These are phyloP conservation scores for Tephrocybe sp. DNA, from an alignment of 768 basidiomycete species.

Conservation along the genomic window DNA sequence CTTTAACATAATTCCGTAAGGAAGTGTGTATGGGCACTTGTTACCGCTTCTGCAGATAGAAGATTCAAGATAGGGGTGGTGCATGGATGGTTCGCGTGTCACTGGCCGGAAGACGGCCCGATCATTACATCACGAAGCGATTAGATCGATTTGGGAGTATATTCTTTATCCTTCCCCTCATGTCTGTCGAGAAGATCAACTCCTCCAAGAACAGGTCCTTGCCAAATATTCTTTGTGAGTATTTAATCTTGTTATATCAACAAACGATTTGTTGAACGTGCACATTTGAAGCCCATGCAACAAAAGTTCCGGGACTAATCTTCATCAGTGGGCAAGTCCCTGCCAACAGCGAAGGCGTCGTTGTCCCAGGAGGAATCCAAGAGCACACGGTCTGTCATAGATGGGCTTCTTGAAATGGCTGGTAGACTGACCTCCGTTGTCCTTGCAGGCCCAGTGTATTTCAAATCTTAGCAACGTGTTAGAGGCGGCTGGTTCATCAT, in stretches of 20 bases:
- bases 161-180: constrained; percentile 18
- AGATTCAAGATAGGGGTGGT: background rate
- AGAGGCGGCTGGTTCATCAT: constrained; percentile 53
- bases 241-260: background rate
- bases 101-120: constrained; percentile 1
- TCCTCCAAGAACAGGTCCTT: constrained; percentile 42
- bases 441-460: constrained; percentile 53
- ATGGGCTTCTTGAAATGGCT: background rate
- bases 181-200: constrained; percentile 58
- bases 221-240: constrained; percentile 51
- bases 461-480: constrained; percentile 55
- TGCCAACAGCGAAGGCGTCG: constrained; percentile 42
- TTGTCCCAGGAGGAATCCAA: constrained; percentile 56
- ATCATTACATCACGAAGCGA: background rate
- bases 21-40: no score
- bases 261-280: background rate
- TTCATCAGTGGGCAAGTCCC: constrained; percentile 66
- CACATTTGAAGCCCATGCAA: constrained; percentile 46
- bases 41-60: no score
- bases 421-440: background rate
- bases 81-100: background rate
- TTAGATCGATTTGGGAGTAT: background rate
- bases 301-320: constrained; percentile 56
- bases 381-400: constrained; percentile 52
- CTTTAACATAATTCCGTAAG: no score